Conservation (phyloP, 2,329 filamentous ascomycete genomes). For the Juglanconis juglandina region DNA sequence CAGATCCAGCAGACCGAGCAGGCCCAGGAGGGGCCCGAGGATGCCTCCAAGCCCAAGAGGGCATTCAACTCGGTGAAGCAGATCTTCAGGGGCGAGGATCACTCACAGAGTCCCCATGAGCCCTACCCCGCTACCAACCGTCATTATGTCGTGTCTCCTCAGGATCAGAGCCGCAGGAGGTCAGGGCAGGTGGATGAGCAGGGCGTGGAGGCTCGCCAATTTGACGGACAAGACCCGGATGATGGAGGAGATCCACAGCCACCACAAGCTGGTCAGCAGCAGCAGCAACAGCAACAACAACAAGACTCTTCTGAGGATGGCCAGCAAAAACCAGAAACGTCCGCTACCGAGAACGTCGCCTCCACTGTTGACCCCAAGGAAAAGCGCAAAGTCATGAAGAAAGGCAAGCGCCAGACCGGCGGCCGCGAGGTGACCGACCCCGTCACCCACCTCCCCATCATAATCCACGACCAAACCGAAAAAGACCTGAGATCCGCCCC, state of each 20-base stretch:
- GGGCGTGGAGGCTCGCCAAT: not conserved
- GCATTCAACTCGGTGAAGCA: conserved; percentile 35
- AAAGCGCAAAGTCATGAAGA: conserved; percentile 48
- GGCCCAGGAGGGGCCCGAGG: conserved; percentile 31
- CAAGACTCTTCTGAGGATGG: conserved; percentile 18
- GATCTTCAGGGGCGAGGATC: conserved; percentile 33
- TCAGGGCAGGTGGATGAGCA: not conserved
- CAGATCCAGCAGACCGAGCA: conserved; percentile 28
- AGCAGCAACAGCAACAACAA: conserved; percentile 1
- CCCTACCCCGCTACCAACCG: conserved; percentile 35
- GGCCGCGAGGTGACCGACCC: conserved; percentile 68
- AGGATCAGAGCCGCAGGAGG: not conserved
- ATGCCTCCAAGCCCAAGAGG: conserved; percentile 32
- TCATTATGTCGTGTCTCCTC: conserved; percentile 23
- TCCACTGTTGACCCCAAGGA: conserved; percentile 40
- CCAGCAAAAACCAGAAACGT: conserved; percentile 23
- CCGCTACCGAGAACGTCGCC: conserved; percentile 35
- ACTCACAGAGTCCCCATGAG: conserved; percentile 26
- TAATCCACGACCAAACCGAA: conserved; percentile 65
- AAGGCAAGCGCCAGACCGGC: conserved; percentile 40
- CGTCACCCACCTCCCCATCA: conserved; percentile 66
- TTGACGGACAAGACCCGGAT: not conserved
- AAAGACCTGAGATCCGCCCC: conserved; percentile 50
- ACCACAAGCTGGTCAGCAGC: not conserved
- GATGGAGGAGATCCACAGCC: conserved; percentile 16